These are phyloP conservation scores for Epichloe sp. DNA, from an alignment of 2,329 filamentous ascomycete genomes.

Conservation along the genomic window DNA sequence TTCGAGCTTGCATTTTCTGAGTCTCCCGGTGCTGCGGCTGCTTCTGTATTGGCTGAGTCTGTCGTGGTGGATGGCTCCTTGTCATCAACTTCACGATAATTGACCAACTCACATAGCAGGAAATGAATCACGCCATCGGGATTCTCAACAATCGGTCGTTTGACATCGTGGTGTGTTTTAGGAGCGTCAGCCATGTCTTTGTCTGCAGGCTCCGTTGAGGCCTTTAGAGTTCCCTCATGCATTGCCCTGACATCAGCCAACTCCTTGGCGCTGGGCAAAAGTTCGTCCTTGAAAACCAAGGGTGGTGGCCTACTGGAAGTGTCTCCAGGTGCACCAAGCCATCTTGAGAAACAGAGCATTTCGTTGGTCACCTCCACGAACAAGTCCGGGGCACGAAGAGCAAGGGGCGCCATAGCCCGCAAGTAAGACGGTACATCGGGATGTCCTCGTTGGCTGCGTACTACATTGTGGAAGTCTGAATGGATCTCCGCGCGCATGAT, in stretches of 20 bases:
- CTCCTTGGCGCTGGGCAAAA: background rate
- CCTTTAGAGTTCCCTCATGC: conserved; percentile 36
- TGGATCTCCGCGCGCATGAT: conserved; percentile 86
- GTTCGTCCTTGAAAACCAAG: conserved; percentile 28
- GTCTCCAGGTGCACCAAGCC: conserved; percentile 27
- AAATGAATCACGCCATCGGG: conserved; percentile 94
- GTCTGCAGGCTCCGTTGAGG: conserved; percentile 44
- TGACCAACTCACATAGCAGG: conserved; percentile 79
- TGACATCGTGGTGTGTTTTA: conserved; percentile 54
- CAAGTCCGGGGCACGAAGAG: conserved; percentile 66
- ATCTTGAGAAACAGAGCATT: conserved; percentile 60
- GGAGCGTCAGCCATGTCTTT: conserved; percentile 50
- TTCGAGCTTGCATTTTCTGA: conserved; percentile 18
- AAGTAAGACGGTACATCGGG: conserved; percentile 62
- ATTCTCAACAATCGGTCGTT: conserved; percentile 76
- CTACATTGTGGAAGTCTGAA: conserved; percentile 52
- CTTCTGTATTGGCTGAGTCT: conserved; percentile 29
- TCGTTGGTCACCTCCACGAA: conserved; percentile 86
- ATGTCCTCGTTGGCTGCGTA: conserved; percentile 34
- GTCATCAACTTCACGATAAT: conserved; percentile 86
- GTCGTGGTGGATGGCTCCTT: conserved; percentile 42
- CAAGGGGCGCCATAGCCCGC: conserved; percentile 65
- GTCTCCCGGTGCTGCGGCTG: conserved; percentile 17
- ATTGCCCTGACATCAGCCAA: conserved; percentile 6
- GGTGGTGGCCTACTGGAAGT: conserved; percentile 17